Evolutionary conservation across 768 basidiomycete species (phyloP).

Genomic region (Psilocybe cyanescens): DNA sequence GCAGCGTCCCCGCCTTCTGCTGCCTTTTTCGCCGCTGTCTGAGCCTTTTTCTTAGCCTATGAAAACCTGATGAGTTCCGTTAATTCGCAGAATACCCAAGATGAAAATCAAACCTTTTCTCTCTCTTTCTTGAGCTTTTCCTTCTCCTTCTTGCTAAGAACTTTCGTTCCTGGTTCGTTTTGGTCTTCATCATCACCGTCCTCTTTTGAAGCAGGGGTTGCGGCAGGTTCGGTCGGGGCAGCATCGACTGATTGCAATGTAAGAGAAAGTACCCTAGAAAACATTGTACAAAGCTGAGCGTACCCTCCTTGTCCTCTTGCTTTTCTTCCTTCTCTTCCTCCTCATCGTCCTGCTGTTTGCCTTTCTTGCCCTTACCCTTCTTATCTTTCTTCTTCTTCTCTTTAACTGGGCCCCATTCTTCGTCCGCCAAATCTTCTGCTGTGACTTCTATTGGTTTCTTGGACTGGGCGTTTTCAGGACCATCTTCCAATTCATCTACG

Average conservation of each 20-base stretch:
- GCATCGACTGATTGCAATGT: constrained; percentile 18
- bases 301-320: constrained; percentile 19
- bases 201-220: constrained; percentile 24
- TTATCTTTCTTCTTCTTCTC: constrained; percentile 68
- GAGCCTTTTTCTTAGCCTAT: constrained; percentile 94
- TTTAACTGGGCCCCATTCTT: constrained; percentile 70
- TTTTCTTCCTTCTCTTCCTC: constrained; percentile 29
- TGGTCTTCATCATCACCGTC: constrained; percentile 54
- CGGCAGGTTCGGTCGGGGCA: constrained; percentile 25
- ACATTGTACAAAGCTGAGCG: constrained; percentile 4
- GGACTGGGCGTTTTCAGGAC: constrained; percentile 26
- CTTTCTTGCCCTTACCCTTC: constrained; percentile 59
- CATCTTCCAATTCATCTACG: constrained; percentile 32
- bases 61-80: constrained; percentile 12
- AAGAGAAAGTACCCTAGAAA: background rate
- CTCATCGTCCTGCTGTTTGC: constrained; percentile 44
- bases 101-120: constrained; percentile 71
- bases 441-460: constrained; percentile 55
- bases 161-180: constrained; percentile 61
- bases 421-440: constrained; percentile 76
- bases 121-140: constrained; percentile 96
- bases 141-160: constrained; percentile 95
- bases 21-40: constrained; percentile 83
- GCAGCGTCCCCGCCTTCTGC: constrained; percentile 33
- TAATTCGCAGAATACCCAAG: constrained; percentile 6